A percentile compares a stretch with the other conserved stretches of the same genome.
phyloP scores from a whole-genome alignment of 148 eudicot species.

The Suaeda aralocaspica region DNA sequence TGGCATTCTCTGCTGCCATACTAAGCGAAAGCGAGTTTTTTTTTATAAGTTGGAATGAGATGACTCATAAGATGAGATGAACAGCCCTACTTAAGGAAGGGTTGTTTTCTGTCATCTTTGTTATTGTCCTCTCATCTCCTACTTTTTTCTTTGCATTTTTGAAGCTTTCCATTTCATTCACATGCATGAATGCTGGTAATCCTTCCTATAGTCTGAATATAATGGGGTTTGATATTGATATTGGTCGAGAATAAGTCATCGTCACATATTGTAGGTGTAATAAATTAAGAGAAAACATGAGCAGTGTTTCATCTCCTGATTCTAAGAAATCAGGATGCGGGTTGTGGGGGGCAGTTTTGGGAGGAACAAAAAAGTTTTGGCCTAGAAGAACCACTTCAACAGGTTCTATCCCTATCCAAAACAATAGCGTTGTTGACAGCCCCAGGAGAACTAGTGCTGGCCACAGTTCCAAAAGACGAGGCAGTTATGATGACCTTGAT shows the following conservation, averaged over 20 bases:
- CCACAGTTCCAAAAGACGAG: slow-evolving; percentile 34
- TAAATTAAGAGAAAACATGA: slow-evolving; percentile 28
- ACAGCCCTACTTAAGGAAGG: slow-evolving; percentile 18
- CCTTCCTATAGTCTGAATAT: background rate
- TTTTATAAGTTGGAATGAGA: background rate
- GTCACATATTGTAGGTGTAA: background rate
- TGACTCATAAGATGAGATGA: slow-evolving; percentile 8
- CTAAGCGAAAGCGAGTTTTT: background rate
- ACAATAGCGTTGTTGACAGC: slow-evolving; percentile 16
- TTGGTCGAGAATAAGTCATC: background rate
- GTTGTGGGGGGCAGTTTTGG: slow-evolving; percentile 52
- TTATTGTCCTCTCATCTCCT: background rate
- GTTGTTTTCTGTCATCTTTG: background rate
- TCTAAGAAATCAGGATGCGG: slow-evolving; percentile 68
- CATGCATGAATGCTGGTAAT: slow-evolving; percentile 22
- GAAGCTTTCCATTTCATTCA: background rate
- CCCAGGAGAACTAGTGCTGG: slow-evolving; percentile 26
- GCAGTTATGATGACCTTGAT: slow-evolving; percentile 42
- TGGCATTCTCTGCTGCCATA: slow-evolving; percentile 7
- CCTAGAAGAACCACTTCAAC: slow-evolving; percentile 53
- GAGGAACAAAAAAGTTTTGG: slow-evolving; percentile 50
- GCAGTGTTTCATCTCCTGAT: slow-evolving; percentile 30
- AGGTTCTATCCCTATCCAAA: slow-evolving; percentile 31
- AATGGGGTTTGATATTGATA: slow-evolving; percentile 4
- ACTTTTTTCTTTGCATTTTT: background rate